Percentiles rank a stretch among this genome's conserved stretches.
Evolutionary conservation across 257 asterid species (phyloP).

Genomic region (Solanum bukasovii): DNA sequence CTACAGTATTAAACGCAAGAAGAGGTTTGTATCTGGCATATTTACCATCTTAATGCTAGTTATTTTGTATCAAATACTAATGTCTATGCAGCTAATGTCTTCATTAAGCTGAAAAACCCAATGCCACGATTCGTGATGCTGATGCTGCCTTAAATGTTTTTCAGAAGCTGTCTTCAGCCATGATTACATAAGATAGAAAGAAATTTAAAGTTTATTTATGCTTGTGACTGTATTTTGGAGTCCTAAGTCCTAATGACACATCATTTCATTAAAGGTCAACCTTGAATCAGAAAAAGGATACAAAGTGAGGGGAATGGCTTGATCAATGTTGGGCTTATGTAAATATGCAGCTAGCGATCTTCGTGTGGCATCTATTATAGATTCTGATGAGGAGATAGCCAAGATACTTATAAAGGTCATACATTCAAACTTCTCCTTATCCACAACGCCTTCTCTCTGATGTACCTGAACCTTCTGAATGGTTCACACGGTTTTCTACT

Average conservation of each 20-base stretch:
- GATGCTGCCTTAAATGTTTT: slow-evolving; percentile 59
- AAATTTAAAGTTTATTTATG: background rate
- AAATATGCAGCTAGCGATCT: slow-evolving; percentile 72
- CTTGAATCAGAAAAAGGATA: slow-evolving; percentile 79
- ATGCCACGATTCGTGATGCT: slow-evolving; percentile 71
- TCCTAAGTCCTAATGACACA: background rate
- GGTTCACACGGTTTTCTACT: background rate
- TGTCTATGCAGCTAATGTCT: slow-evolving; percentile 36
- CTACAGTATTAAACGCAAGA: slow-evolving; percentile 48
- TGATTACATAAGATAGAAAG: background rate
- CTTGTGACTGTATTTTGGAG: background rate
- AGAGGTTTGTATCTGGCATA: slow-evolving; percentile 33
- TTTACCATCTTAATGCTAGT: background rate
- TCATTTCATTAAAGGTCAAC: slow-evolving; percentile 37
- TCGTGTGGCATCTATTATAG: slow-evolving; percentile 54
- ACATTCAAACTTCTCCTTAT: background rate
- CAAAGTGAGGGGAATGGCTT: slow-evolving; percentile 71
- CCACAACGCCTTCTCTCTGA: background rate
- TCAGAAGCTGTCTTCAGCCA: background rate
- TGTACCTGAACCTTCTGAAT: background rate
- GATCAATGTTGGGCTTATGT: slow-evolving; percentile 73
- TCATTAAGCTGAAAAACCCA: slow-evolving; percentile 55
- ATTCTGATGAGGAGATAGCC: slow-evolving; percentile 61
- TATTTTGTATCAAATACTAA: background rate
- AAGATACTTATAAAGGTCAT: slow-evolving; percentile 45